These are phyloP conservation scores for Halophytophthora batemanensis DNA, from an alignment of 352 stramenopile species.

Conservation along the genomic window DNA sequence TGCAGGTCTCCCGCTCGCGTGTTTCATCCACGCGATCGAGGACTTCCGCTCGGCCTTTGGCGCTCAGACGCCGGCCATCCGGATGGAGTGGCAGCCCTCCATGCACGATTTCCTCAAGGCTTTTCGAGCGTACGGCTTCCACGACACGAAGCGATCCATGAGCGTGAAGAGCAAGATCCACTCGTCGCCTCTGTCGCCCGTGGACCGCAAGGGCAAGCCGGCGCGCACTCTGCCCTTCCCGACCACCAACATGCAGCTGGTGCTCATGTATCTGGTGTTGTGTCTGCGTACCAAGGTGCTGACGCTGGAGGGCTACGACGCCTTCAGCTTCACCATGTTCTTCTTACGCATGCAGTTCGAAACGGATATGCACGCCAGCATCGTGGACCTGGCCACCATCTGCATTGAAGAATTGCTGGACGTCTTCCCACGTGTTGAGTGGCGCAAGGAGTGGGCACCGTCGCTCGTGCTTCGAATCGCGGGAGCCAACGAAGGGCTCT, in stretches of 20 bases:
- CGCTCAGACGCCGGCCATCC: constrained; percentile 22
- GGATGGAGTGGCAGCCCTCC: constrained; percentile 68
- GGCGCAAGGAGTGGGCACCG: constrained; percentile 71
- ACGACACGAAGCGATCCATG: constrained; percentile 83
- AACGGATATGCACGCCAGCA: constrained; percentile 61
- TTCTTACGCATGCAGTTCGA: constrained; percentile 88
- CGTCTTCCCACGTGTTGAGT: constrained; percentile 60
- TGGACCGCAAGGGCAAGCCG: constrained; percentile 16
- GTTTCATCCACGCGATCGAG: constrained; percentile 50
- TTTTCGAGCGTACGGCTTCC: constrained; percentile 77
- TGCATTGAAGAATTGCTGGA: constrained; percentile 82
- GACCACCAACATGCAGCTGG: constrained; percentile 78
- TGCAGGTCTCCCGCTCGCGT: constrained; percentile 44
- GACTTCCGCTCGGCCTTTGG: constrained; percentile 42
- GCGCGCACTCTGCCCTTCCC: constrained; percentile 45
- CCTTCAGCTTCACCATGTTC: constrained; percentile 85
- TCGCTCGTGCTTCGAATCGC: constrained; percentile 79
- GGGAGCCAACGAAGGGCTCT: constrained; percentile 70
- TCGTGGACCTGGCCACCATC: constrained; percentile 72
- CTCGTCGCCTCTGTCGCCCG: constrained; percentile 18
- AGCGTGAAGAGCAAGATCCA: constrained; percentile 75
- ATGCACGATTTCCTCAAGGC: constrained; percentile 77
- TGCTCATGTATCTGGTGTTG: constrained; percentile 74
- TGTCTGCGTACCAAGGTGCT: constrained; percentile 65
- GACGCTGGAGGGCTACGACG: constrained; percentile 66